Percentiles rank a stretch among this genome's conserved stretches.
Conservation (phyloP, 73 alveolate species). For the Paramecium primaurelia region DNA sequence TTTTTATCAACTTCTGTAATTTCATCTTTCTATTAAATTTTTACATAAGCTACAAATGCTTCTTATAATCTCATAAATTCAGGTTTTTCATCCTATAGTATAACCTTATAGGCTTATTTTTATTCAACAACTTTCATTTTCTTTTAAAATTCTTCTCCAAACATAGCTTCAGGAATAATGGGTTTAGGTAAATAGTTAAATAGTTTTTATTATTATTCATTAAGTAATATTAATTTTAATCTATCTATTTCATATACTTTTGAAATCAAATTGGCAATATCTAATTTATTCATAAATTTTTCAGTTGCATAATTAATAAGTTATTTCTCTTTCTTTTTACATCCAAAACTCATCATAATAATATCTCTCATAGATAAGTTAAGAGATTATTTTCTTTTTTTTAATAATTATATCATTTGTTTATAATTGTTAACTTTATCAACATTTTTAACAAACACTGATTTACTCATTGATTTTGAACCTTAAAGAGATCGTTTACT, state of each 20-base stretch:
- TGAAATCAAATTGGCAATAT: slow-evolving; percentile 9
- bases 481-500: background rate
- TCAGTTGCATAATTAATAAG: slow-evolving; percentile 21
- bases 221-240: slow-evolving; percentile 15
- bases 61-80: background rate
- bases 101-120: background rate
- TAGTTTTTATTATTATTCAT: background rate
- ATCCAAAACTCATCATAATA: background rate
- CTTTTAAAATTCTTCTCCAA: background rate
- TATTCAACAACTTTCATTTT: background rate
- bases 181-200: slow-evolving; percentile 54
- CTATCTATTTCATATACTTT: slow-evolving; percentile 44
- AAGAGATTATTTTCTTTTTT: background rate
- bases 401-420: background rate
- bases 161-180: background rate
- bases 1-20: background rate
- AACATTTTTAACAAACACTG: background rate
- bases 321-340: background rate
- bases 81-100: background rate
- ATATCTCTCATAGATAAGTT: background rate
- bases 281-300: background rate
- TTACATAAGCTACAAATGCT: background rate
- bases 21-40: background rate
- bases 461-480: background rate
- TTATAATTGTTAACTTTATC: background rate